Conservation (phyloP, 768 basidiomycete species). For the Phlebiopsis gigantea region DNA sequence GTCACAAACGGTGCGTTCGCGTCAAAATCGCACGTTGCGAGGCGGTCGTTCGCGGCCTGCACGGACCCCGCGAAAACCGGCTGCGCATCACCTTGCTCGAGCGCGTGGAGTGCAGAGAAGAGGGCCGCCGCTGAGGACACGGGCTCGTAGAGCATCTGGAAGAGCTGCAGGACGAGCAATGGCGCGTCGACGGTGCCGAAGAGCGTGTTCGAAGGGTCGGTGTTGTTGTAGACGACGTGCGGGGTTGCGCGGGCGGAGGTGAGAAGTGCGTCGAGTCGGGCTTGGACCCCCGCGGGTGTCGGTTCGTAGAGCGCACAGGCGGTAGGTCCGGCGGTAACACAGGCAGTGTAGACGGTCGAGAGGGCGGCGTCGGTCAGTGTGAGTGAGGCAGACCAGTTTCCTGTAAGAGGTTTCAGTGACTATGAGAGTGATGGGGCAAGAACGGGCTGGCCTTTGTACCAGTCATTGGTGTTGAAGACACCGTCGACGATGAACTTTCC, state of each 20-base stretch:
- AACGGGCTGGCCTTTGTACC: slow-evolving; percentile 3
- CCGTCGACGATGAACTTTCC: slow-evolving; percentile 26
- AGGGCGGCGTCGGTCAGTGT: slow-evolving; percentile 10
- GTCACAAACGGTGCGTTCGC: not conserved
- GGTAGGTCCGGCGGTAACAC: slow-evolving; percentile 18
- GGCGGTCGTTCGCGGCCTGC: not conserved
- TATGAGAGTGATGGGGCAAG: not conserved
- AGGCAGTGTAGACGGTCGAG: slow-evolving; percentile 16
- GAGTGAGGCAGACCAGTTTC: slow-evolving; percentile 13
- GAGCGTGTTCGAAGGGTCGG: not conserved
- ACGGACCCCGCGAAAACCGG: not conserved
- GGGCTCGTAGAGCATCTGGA: not conserved
- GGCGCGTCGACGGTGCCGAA: not conserved
- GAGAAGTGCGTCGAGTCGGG: slow-evolving; percentile 11
- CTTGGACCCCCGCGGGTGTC: slow-evolving; percentile 15
- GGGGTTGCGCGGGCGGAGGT: not conserved
- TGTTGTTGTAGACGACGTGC: not conserved
- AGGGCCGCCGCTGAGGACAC: not conserved
- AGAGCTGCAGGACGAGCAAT: not conserved
- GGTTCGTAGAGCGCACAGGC: slow-evolving; percentile 22
- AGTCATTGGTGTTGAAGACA: slow-evolving; percentile 17
- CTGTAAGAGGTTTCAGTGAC: not conserved
- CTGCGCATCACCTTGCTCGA: not conserved
- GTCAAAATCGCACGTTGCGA: not conserved
- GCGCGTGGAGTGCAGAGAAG: not conserved